Percentiles rank a stretch among this genome's conserved stretches.
Evolutionary conservation across 2,329 filamentous ascomycete species (phyloP).

Genomic region (Verticillium dahliae): DNA sequence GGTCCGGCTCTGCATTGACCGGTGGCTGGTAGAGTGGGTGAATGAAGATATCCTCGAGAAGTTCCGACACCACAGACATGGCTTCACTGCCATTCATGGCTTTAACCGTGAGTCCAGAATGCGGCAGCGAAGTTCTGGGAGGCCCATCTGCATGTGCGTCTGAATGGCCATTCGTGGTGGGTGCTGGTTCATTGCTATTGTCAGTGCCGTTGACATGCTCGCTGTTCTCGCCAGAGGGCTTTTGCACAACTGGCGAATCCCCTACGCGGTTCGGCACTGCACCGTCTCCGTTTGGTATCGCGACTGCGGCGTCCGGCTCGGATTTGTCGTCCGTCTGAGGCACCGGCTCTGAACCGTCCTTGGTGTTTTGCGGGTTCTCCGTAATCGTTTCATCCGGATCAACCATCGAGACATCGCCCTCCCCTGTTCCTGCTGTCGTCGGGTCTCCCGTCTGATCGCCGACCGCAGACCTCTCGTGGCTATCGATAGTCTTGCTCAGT

Average conservation of each 20-base stretch:
- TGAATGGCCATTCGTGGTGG: background rate
- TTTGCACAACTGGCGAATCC: slow-evolving; percentile 4
- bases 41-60: slow-evolving; percentile 46
- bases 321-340: slow-evolving; percentile 12
- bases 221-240: slow-evolving; percentile 2
- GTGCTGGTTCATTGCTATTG: background rate
- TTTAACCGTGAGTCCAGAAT: background rate
- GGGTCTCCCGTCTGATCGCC: background rate
- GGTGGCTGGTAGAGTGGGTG: slow-evolving; percentile 72
- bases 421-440: slow-evolving; percentile 1
- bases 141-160: background rate
- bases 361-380: slow-evolving; percentile 1
- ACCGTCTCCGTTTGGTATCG: background rate
- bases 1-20: slow-evolving; percentile 53
- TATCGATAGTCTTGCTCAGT: slow-evolving; percentile 4
- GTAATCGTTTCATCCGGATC: slow-evolving; percentile 6
- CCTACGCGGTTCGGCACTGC: background rate
- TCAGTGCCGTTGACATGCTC: background rate
- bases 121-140: background rate
- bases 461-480: slow-evolving; percentile 7
- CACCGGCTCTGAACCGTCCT: background rate
- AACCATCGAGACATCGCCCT: slow-evolving; percentile 15
- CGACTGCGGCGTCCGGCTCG: background rate
- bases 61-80: slow-evolving; percentile 7
- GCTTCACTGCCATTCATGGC: slow-evolving; percentile 6